Evolutionary conservation across 2,329 filamentous ascomycete species (phyloP).

Genomic region (Mycocentrospora acerina): DNA sequence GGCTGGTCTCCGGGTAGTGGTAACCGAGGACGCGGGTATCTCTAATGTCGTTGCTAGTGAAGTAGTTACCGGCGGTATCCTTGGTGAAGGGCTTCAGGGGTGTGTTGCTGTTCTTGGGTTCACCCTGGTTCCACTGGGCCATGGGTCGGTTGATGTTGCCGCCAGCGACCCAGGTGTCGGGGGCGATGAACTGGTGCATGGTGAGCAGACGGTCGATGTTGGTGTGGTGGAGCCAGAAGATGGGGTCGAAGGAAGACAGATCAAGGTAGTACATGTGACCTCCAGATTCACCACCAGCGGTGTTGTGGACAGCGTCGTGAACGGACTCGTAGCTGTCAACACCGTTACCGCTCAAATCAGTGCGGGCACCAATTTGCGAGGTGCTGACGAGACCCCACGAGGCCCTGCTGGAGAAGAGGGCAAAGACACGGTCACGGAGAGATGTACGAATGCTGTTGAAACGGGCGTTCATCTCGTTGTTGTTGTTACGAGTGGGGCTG

Average conservation of each 20-base stretch:
- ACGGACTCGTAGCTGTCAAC: constrained; percentile 41
- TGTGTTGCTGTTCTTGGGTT: constrained; percentile 56
- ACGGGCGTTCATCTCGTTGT: constrained; percentile 37
- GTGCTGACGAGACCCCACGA: constrained; percentile 34
- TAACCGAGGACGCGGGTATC: constrained; percentile 46
- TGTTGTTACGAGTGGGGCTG: constrained; percentile 40
- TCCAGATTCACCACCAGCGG: constrained; percentile 48
- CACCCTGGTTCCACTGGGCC: constrained; percentile 46
- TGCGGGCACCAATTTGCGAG: constrained; percentile 33
- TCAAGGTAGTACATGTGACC: constrained; percentile 73
- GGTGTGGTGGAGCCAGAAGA: constrained; percentile 50
- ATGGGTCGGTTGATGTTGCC: constrained; percentile 32
- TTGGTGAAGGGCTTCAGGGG: constrained; percentile 42
- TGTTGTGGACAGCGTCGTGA: constrained; percentile 39
- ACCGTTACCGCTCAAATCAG: constrained; percentile 27
- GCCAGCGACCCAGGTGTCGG: constrained; percentile 65
- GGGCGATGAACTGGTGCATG: constrained; percentile 75
- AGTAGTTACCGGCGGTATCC: constrained; percentile 49
- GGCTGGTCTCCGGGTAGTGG: constrained; percentile 39
- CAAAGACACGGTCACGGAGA: constrained; percentile 40
- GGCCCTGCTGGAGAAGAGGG: constrained; percentile 37
- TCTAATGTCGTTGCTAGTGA: constrained; percentile 31
- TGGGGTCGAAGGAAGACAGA: constrained; percentile 77
- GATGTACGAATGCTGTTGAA: constrained; percentile 31
- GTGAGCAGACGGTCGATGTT: constrained; percentile 58